Conservation (phyloP, 2,329 filamentous ascomycete genomes). For the Alternaria conjuncta region DNA sequence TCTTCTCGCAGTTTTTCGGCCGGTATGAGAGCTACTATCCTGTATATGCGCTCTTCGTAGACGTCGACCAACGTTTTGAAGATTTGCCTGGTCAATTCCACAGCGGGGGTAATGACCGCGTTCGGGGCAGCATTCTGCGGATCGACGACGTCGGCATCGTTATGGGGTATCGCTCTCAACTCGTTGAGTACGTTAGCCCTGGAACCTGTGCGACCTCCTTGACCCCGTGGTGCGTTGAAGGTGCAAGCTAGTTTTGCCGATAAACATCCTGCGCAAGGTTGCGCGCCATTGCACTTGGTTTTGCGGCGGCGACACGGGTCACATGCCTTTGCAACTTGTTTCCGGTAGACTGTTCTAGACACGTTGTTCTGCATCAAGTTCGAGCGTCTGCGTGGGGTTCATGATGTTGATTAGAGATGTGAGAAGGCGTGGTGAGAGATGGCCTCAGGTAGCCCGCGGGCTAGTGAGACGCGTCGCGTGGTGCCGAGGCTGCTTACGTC, state of each 20-base stretch:
- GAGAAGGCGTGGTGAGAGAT: background rate
- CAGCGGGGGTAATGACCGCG: background rate
- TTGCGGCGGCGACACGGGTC: slow-evolving; percentile 77
- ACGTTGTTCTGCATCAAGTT: slow-evolving; percentile 7
- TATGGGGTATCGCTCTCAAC: slow-evolving; percentile 67
- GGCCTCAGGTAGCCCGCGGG: background rate
- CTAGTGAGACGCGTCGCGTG: background rate
- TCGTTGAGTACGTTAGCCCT: slow-evolving; percentile 78
- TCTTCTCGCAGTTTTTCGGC: slow-evolving; percentile 29
- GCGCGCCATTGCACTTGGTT: slow-evolving; percentile 74
- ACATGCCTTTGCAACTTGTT: slow-evolving; percentile 60
- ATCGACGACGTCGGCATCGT: background rate
- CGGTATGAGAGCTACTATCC: slow-evolving; percentile 52
- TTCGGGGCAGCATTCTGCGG: background rate
- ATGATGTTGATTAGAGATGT: background rate
- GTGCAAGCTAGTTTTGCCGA: slow-evolving; percentile 53
- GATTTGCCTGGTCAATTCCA: slow-evolving; percentile 54
- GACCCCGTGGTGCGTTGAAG: slow-evolving; percentile 42
- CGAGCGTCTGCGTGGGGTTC: background rate
- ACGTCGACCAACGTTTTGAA: slow-evolving; percentile 71
- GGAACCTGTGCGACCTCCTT: slow-evolving; percentile 11
- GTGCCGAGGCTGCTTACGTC: background rate
- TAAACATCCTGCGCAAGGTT: slow-evolving; percentile 74
- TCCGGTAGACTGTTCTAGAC: background rate
- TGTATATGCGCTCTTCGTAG: slow-evolving; percentile 72